Percentiles rank a stretch among this genome's conserved stretches.
phyloP scores from a whole-genome alignment of 208 protist genomes.

The Kentomonas sorsogonicus region DNA sequence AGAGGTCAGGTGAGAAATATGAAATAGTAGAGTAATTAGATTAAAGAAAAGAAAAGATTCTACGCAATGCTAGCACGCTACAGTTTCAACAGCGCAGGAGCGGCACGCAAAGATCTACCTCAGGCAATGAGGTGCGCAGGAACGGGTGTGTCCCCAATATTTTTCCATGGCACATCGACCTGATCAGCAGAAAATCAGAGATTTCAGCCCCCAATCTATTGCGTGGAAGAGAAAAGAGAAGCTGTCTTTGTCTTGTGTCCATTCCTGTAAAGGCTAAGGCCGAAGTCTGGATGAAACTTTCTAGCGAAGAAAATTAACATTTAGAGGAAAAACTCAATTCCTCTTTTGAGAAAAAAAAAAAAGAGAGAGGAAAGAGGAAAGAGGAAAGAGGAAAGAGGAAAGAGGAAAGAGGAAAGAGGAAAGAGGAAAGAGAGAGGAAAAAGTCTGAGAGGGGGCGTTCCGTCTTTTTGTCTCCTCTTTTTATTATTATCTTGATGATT shows the following conservation, averaged over 20 bases:
- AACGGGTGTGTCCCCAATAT: neutral
- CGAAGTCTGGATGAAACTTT: neutral
- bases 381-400: no score
- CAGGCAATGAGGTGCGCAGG: neutral
- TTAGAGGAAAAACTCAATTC: constrained; percentile 1
- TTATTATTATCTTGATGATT: constrained; percentile 8
- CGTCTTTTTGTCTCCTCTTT: constrained; percentile 1
- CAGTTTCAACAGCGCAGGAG: neutral
- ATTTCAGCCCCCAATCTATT: neutral
- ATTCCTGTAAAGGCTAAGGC: no score
- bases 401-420: neutral
- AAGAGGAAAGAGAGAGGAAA: neutral
- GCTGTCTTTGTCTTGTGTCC: neutral
- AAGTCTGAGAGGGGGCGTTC: no score
- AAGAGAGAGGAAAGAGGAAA: constrained; percentile 4
- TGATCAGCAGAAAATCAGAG: neutral
- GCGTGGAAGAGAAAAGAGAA: constrained; percentile 8
- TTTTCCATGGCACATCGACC: neutral
- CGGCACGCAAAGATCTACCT: neutral
- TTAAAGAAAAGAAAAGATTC: neutral
- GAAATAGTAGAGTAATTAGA: constrained; percentile 8
- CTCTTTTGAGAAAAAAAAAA: neutral
- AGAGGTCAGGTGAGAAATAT: neutral
- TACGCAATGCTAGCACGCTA: no score
- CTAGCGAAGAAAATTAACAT: neutral